phyloP scores from a whole-genome alignment of 352 stramenopile genomes.

The Thalassiosira oceanica region DNA sequence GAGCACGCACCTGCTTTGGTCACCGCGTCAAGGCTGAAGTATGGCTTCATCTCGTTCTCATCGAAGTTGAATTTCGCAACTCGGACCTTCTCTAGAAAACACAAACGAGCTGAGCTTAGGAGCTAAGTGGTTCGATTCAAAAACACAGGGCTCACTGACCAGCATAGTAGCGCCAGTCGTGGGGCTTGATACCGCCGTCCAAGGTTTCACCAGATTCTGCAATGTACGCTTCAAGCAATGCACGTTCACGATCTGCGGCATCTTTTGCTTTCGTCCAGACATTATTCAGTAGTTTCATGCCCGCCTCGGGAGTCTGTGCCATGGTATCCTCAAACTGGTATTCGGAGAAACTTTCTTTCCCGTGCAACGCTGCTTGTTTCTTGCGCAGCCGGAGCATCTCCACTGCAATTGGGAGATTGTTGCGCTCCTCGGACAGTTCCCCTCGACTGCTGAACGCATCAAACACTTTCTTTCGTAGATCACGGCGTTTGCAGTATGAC shows the following conservation, averaged over 20 bases:
- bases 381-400: conserved; percentile 71
- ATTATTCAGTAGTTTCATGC: conserved; percentile 68
- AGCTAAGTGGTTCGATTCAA: too few species aligned
- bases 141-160: too few species aligned
- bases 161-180: conserved; percentile 74
- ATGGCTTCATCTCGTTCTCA: conserved; percentile 65
- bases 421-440: conserved; percentile 46
- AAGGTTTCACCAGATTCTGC: conserved; percentile 38
- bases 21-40: conserved; percentile 64
- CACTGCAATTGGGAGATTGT: conserved; percentile 67
- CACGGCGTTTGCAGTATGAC: conserved; percentile 45
- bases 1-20: too few species aligned
- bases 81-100: conserved; percentile 77
- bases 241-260: conserved; percentile 58
- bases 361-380: conserved; percentile 56
- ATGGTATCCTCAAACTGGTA: conserved; percentile 75
- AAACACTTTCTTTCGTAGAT: conserved; percentile 57
- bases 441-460: conserved; percentile 60
- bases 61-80: conserved; percentile 70
- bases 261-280: conserved; percentile 64
- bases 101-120: too few species aligned
- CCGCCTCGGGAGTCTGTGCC: conserved; percentile 73
- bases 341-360: conserved; percentile 66
- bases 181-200: conserved; percentile 56
- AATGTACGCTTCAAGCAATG: conserved; percentile 61